Conservation (phyloP, 1,139 yeast genomes). For the Blastobotrys malaysiensis region DNA sequence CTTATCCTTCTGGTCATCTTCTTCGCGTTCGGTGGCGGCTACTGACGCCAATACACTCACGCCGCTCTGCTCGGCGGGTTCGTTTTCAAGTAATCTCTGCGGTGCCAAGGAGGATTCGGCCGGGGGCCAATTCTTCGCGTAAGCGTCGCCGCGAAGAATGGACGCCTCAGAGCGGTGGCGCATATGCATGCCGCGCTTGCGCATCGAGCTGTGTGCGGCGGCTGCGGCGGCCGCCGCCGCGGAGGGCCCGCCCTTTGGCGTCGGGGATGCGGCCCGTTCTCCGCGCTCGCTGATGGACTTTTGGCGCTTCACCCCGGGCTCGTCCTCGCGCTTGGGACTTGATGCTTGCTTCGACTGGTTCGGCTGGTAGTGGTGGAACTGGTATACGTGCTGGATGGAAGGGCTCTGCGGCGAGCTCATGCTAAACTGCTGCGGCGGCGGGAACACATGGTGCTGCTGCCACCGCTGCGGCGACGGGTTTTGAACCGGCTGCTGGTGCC, state of each 20-base stretch:
- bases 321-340: slow-evolving; percentile 15
- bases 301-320: slow-evolving; percentile 16
- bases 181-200: slow-evolving; percentile 26
- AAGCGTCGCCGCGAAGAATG: slow-evolving; percentile 15
- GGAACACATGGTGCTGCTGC: slow-evolving; percentile 8
- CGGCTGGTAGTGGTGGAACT: slow-evolving; percentile 27
- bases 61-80: not conserved
- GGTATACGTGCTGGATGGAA: slow-evolving; percentile 21
- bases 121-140: slow-evolving; percentile 3
- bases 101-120: not conserved
- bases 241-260: slow-evolving; percentile 9
- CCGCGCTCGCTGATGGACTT: slow-evolving; percentile 19
- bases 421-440: slow-evolving; percentile 2
- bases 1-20: slow-evolving; percentile 5
- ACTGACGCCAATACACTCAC: not conserved
- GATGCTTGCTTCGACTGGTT: slow-evolving; percentile 20
- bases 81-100: not conserved
- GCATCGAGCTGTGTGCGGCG: slow-evolving; percentile 17
- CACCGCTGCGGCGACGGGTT: slow-evolving; percentile 1
- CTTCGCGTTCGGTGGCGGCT: no score
- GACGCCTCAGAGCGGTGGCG: slow-evolving; percentile 31
- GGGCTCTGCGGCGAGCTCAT: slow-evolving; percentile 8
- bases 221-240: slow-evolving; percentile 21
- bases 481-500: slow-evolving; percentile 12
- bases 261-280: slow-evolving; percentile 18